phyloP scores from a whole-genome alignment of 2,329 filamentous ascomycete genomes.

The Aureobasidium leucospermi region DNA sequence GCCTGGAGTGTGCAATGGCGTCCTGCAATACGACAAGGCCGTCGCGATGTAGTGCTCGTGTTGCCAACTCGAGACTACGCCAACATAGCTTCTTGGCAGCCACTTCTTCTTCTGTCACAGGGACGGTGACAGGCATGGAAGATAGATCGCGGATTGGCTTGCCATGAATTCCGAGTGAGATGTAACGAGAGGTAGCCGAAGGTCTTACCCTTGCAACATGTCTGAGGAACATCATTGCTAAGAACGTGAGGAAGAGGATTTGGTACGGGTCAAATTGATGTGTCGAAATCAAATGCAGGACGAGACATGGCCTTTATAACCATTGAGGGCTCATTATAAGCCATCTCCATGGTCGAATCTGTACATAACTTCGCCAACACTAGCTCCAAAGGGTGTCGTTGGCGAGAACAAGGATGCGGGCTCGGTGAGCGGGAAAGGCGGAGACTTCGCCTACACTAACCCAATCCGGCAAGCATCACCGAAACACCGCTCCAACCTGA shows the following conservation, averaged over 20 bases:
- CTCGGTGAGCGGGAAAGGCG: neutral
- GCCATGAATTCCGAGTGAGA: no score
- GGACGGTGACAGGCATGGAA: neutral
- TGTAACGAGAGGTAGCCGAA: neutral
- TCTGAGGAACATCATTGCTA: neutral
- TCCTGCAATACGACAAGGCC: constrained; percentile 52
- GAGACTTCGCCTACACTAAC: neutral
- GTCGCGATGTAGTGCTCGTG: constrained; percentile 45
- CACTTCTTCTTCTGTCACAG: neutral
- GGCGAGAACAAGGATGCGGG: neutral
- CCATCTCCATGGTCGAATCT: neutral
- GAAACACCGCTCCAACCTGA: neutral
- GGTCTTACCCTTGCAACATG: neutral
- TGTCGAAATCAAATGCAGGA: no score
- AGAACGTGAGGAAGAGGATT: no score
- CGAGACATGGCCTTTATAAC: no score
- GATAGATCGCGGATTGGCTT: neutral
- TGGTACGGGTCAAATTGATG: no score
- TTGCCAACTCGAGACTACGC: constrained; percentile 50
- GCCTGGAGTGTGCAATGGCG: constrained; percentile 42
- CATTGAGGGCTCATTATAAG: no score
- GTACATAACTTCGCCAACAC: neutral
- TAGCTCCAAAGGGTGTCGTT: neutral
- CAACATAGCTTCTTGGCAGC: constrained; percentile 29
- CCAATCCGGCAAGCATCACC: neutral